Evolutionary conservation across 257 asterid species (phyloP), one percentile per base, ranked within the genome.

Genomic region (Hygrophila difformis): DNA sequence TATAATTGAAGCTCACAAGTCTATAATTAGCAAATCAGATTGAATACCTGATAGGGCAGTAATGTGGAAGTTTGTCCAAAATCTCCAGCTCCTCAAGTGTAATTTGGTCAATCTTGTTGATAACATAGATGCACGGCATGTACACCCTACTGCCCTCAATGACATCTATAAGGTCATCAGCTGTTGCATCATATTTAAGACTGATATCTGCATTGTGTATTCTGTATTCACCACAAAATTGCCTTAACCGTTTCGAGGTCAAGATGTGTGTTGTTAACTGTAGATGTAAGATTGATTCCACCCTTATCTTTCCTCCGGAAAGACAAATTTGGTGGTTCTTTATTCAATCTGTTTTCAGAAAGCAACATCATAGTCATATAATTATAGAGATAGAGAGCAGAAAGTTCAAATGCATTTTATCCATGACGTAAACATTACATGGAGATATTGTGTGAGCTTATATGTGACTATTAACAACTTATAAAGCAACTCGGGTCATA

Each of bases 201-300:
- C 49, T 73, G 49, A 91, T 66, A 66, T 86, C 95, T 57, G 98
- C 98, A 74, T 86, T 86, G 76, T 85, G 95, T 55, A 86, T 78
- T 55, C 88, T 74, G 67, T 91, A 91, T 69, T 91, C 98, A 2
- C 98, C 89, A 61, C 94, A 91, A 47, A n/a, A 91, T 86, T 38
- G 96, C 98, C 70, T 91, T 91, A 62, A 91, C 96, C 0, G 95
- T 91, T 2, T 91, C 98, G 13, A 91, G 92, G 76, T 91, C 98
- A 31, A 91, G 81, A 69, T 75, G 67, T 34, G 98, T 85, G 57
- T 81, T 81, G 45, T 64, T 34, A 44, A 78, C 80, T 19, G 96
- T 91, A 31, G 98, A 80, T 15, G 98, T 91, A 41, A 86, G 86
- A 78, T 75, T 91, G 69, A 91, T 70, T 34, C 98, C 98, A 62